phyloP scores from a whole-genome alignment of 129 eudicot genomes.

The Tanacetum coccineum region DNA sequence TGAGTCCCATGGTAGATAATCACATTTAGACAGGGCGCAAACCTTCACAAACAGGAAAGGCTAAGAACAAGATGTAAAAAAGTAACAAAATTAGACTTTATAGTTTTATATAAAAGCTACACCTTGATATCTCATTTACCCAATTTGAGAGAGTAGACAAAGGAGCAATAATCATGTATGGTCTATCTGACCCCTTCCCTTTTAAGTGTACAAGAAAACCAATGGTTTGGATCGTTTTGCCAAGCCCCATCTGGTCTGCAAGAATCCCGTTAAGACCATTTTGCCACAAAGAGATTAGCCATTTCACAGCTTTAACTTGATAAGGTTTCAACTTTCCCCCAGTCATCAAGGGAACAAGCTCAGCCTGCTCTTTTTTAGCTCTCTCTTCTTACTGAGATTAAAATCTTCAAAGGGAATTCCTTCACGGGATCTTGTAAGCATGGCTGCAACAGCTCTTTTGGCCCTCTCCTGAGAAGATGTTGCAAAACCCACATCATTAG shows the following conservation, averaged over 20 bases:
- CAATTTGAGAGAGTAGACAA: conserved; percentile 96
- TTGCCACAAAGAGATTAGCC: conserved; percentile 98
- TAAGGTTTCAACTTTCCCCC: conserved; percentile 93
- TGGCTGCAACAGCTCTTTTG: conserved; percentile 92
- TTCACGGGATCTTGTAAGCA: conserved; percentile 77
- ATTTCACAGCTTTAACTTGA: conserved; percentile 91
- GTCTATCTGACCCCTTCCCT: conserved; percentile 98
- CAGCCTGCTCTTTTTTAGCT: conserved; percentile 78
- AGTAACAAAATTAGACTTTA: neutral
- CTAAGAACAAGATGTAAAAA: neutral
- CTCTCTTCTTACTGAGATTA: conserved; percentile 56
- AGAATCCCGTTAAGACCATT: conserved; percentile 95
- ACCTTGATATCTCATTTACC: conserved; percentile 86
- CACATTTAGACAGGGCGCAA: conserved; percentile 69
- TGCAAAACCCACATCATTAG: conserved; percentile 1
- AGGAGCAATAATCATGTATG: conserved; percentile 93
- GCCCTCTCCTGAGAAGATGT: conserved; percentile 62
- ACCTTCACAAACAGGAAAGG: conserved; percentile 45
- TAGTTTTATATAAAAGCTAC: conserved; percentile 6
- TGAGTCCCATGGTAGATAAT: conserved; percentile 78
- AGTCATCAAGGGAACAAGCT: conserved; percentile 81
- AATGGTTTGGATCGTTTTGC: conserved; percentile 95
- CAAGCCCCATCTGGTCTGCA: conserved; percentile 99
- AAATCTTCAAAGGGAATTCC: conserved; percentile 41
- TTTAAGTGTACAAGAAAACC: conserved; percentile 92